A percentile compares a stretch with the other conserved stretches of the same genome.
Conservation (phyloP, 805 yeast genomes). For the Blastobotrys muscicola region DNA sequence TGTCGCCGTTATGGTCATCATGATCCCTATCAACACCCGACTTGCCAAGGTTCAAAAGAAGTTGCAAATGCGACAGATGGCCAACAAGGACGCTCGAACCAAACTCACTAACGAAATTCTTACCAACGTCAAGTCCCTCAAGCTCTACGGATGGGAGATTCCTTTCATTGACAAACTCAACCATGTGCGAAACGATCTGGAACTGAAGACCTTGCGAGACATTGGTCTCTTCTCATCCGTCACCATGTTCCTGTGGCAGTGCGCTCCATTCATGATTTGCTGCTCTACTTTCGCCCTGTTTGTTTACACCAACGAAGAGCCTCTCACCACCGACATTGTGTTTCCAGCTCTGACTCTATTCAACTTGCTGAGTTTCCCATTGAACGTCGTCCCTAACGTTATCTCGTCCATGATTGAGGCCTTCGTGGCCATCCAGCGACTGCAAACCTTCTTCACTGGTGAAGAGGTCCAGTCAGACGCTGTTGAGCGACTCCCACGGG, state of each 20-base stretch:
- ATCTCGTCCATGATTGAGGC: conserved; percentile 30
- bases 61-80: conserved; percentile 73
- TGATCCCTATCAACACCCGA: conserved; percentile 70
- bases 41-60: conserved; percentile 57
- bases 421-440: conserved; percentile 36
- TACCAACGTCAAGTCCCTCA: conserved; percentile 81
- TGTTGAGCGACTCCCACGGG: conserved; percentile 14
- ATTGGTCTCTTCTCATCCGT: conserved; percentile 67
- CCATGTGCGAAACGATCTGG: conserved; percentile 80
- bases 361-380: conserved; percentile 40
- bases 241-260: conserved; percentile 66
- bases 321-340: conserved; percentile 82
- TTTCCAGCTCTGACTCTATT: conserved; percentile 51
- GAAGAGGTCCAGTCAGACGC: conserved; percentile 39
- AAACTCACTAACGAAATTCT: conserved; percentile 78
- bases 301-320: conserved; percentile 48
- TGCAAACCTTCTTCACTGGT: conserved; percentile 36
- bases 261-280: conserved; percentile 84
- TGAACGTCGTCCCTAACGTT: conserved; percentile 42
- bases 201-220: conserved; percentile 61
- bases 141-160: conserved; percentile 91
- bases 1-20: conserved; percentile 60
- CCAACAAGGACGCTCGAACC: conserved; percentile 82
- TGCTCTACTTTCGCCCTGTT: conserved; percentile 83
- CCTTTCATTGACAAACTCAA: conserved; percentile 70